Percentiles rank a stretch among this genome's conserved stretches.
Conservation (phyloP, 176 grass and related monocot genomes). For the Pontederia paniculata region DNA sequence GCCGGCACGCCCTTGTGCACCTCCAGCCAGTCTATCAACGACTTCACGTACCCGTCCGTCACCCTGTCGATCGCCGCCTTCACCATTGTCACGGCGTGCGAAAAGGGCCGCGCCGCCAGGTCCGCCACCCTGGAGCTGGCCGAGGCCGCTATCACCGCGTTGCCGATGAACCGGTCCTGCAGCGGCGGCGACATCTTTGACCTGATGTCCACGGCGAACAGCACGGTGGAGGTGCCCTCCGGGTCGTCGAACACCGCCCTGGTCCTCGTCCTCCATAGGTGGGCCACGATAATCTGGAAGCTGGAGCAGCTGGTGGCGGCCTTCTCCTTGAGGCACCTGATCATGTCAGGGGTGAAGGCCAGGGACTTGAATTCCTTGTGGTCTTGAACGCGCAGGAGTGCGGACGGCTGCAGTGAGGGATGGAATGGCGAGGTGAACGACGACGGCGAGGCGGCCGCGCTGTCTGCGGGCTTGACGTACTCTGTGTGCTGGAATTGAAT, state of each 20-base stretch:
- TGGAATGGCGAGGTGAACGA: slow-evolving; percentile 17
- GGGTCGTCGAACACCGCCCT: slow-evolving; percentile 24
- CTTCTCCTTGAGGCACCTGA: slow-evolving; percentile 26
- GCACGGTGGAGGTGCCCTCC: slow-evolving; percentile 18
- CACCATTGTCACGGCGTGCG: slow-evolving; percentile 28
- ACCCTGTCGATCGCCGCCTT: slow-evolving; percentile 33
- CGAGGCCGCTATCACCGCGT: slow-evolving; percentile 25
- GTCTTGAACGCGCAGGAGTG: slow-evolving; percentile 1
- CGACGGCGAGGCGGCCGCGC: slow-evolving; percentile 15
- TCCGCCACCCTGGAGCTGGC: slow-evolving; percentile 20
- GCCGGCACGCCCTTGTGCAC: slow-evolving; percentile 33
- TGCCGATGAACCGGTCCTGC: slow-evolving; percentile 25
- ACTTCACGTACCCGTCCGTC: slow-evolving; percentile 38
- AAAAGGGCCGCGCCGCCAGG: slow-evolving; percentile 26
- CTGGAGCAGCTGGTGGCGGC: slow-evolving; percentile 25
- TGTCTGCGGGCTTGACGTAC: slow-evolving; percentile 26
- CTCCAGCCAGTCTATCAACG: slow-evolving; percentile 39
- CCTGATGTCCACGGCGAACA: slow-evolving; percentile 39
- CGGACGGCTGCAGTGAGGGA: neutral
- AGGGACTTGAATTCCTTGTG: slow-evolving; percentile 17
- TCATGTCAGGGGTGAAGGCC: slow-evolving; percentile 19
- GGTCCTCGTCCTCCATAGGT: slow-evolving; percentile 38
- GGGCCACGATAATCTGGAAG: slow-evolving; percentile 37
- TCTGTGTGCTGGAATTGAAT: slow-evolving; percentile 34
- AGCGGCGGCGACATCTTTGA: slow-evolving; percentile 29